phyloP scores from a whole-genome alignment of 495 filamentous ascomycete species.

The Penicillium soppii region DNA sequence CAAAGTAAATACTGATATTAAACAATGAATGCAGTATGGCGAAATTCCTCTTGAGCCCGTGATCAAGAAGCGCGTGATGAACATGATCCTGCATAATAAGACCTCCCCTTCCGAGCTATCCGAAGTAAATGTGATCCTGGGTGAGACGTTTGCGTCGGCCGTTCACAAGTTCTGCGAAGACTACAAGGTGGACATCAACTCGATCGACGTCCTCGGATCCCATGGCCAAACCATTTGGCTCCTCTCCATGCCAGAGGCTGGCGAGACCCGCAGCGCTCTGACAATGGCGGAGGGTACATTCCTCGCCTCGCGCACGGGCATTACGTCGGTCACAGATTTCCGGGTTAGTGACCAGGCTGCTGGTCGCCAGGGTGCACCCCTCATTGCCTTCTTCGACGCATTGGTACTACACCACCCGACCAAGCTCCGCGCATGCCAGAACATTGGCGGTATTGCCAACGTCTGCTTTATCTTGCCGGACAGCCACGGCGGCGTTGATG shows the following conservation, averaged over 20 bases:
- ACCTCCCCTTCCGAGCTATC: slow-evolving; percentile 53
- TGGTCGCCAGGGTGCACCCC: slow-evolving; percentile 44
- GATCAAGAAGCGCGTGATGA: slow-evolving; percentile 57
- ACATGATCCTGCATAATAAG: slow-evolving; percentile 52
- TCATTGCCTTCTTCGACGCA: slow-evolving; percentile 50
- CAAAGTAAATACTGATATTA: background rate
- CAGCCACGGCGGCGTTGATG: slow-evolving; percentile 43
- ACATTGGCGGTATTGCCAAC: slow-evolving; percentile 60
- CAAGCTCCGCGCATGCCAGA: slow-evolving; percentile 56
- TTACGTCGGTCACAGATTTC: slow-evolving; percentile 47
- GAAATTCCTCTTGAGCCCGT: slow-evolving; percentile 47
- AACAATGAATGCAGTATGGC: slow-evolving; percentile 25
- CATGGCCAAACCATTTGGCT: slow-evolving; percentile 62
- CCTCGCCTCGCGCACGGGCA: slow-evolving; percentile 42
- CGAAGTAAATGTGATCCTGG: slow-evolving; percentile 52
- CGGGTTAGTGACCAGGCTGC: slow-evolving; percentile 46
- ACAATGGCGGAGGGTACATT: slow-evolving; percentile 48
- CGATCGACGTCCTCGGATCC: slow-evolving; percentile 55
- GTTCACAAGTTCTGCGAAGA: slow-evolving; percentile 47
- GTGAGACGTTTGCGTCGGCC: slow-evolving; percentile 51
- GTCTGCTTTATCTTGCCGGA: slow-evolving; percentile 60
- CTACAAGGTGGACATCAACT: slow-evolving; percentile 41
- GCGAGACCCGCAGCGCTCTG: slow-evolving; percentile 48
- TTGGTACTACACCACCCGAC: slow-evolving; percentile 55
- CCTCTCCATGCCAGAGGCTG: slow-evolving; percentile 50